A percentile compares a stretch with the other conserved stretches of the same genome.
These are phyloP conservation scores for Biscogniauxia mediterranea DNA, from an alignment of 2,329 filamentous ascomycete species.

Conservation along the genomic window DNA sequence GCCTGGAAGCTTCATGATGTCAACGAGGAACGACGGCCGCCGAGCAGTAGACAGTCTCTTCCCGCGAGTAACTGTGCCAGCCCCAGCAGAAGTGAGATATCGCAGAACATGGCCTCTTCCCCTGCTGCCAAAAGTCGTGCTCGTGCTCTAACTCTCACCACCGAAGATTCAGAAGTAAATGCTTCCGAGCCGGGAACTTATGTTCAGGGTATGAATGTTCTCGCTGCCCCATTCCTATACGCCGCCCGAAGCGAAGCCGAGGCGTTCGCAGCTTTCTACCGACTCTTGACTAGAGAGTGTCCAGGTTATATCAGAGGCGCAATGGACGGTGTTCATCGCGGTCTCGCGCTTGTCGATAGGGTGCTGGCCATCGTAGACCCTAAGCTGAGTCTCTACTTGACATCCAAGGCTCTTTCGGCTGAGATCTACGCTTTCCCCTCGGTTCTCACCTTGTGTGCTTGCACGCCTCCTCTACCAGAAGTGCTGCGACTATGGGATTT, in stretches of 20 bases:
- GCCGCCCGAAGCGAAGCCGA: conserved; percentile 92
- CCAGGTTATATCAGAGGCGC: conserved; percentile 92
- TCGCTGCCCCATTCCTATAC: conserved; percentile 93
- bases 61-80: conserved; percentile 36
- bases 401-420: conserved; percentile 82
- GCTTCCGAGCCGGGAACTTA: conserved; percentile 75
- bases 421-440: conserved; percentile 97
- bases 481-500: conserved; percentile 96
- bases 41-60: conserved; percentile 30
- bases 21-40: conserved; percentile 46
- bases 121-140: conserved; percentile 49
- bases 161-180: conserved; percentile 61
- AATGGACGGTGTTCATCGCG: conserved; percentile 96
- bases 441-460: conserved; percentile 90
- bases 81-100: conserved; percentile 38
- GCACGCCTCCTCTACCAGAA: conserved; percentile 90
- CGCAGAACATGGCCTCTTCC: conserved; percentile 41
- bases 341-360: conserved; percentile 86
- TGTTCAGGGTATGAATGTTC: conserved; percentile 98
- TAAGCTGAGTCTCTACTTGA: conserved; percentile 79
- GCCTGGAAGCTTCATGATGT: conserved; percentile 91
- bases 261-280: conserved; percentile 87
- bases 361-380: conserved; percentile 89
- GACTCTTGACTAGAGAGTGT: conserved; percentile 81
- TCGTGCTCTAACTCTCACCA: conserved; percentile 60